Evolutionary conservation across 2,329 filamentous ascomycete species (phyloP), one percentile per base, ranked within the genome.

Genomic region (Colletotrichum incanum): DNA sequence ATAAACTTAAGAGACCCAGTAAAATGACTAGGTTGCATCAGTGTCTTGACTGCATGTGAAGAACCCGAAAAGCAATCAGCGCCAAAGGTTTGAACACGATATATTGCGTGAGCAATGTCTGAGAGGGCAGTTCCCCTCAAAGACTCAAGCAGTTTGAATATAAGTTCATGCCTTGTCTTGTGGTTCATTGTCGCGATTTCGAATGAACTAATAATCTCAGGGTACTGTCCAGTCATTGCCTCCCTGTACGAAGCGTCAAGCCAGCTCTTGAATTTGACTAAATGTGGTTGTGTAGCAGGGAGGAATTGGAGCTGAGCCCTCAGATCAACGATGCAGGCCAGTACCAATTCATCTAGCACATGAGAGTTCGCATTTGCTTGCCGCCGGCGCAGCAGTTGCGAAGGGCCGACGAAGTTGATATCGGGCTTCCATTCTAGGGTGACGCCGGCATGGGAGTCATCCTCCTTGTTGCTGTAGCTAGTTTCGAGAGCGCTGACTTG

Each of bases 391-490:
- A 73, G 1, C 4, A 67, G 43, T n/a, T 20, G 47, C 26, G 49
- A 7, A 3, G 20, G 34, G 20, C 50, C 43, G 18, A 58, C 37
- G 23, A 72, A 67, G 50, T 72, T 56, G 11, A 62, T 26, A n/a
- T 73, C 67, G 20, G 67, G 71, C 39, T 67, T 73, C 71, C 71
- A 73, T 2, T 72, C 56, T 5, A 73, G 62, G 3, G 66, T 16
- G 0, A 16, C 62, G 7, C 67, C 71, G 0, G 67, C 71, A 11
- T 71, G 71, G 1, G 71, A 20, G 41, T 66, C 68, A 4, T 62
- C 67, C 31, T 56, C 20, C 1, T 41, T 16, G 20, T 5, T 11
- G 2, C 6, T 14, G 20, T 12, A 18, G 3, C 20, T 18, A 16
- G 26, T 39, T 8, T 6, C 20, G 18, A 72, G 12, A n/a, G 37